Percentiles rank a stretch among this genome's conserved stretches.
Conservation (phyloP, 2,329 filamentous ascomycete species). For the Ophiosphaerella narmari region DNA sequence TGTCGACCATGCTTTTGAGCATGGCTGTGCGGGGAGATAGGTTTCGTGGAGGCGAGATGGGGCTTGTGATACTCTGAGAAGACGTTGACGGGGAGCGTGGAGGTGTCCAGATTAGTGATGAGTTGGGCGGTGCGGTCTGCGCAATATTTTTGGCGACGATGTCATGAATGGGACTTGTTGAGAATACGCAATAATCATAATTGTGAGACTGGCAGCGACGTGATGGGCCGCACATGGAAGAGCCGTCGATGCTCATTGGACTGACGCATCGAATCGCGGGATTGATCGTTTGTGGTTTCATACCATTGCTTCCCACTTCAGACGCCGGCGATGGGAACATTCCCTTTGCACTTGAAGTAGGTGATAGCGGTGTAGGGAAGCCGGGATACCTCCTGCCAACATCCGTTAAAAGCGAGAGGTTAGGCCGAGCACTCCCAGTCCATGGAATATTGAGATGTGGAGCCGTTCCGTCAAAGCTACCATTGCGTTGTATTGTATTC, state of each 20-base stretch:
- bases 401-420: constrained; percentile 32
- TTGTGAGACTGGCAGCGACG: constrained; percentile 16
- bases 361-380: constrained; percentile 39
- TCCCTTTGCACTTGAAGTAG: constrained; percentile 32
- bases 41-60: constrained; percentile 20
- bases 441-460: constrained; percentile 7
- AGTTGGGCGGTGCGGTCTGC: not conserved
- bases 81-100: not conserved
- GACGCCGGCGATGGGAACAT: constrained; percentile 35
- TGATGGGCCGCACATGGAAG: constrained; percentile 26
- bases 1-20: constrained; percentile 27
- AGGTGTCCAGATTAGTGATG: not conserved
- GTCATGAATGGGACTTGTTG: constrained; percentile 20
- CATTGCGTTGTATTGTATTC: not conserved
- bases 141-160: constrained; percentile 7
- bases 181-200: constrained; percentile 14
- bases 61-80: constrained; percentile 12
- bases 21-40: constrained; percentile 33
- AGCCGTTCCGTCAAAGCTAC: constrained; percentile 23
- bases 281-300: constrained; percentile 14
- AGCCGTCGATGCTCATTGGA: constrained; percentile 35
- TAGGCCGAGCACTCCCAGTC: constrained; percentile 9
- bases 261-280: constrained; percentile 16
- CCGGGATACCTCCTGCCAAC: constrained; percentile 37
- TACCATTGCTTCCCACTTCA: constrained; percentile 13